Evolutionary conservation across 2,329 filamentous ascomycete genomes (phyloP), one percentile per base, ranked within the genome.

Genomic region (Aspergillus brunneoviolaceus): DNA sequence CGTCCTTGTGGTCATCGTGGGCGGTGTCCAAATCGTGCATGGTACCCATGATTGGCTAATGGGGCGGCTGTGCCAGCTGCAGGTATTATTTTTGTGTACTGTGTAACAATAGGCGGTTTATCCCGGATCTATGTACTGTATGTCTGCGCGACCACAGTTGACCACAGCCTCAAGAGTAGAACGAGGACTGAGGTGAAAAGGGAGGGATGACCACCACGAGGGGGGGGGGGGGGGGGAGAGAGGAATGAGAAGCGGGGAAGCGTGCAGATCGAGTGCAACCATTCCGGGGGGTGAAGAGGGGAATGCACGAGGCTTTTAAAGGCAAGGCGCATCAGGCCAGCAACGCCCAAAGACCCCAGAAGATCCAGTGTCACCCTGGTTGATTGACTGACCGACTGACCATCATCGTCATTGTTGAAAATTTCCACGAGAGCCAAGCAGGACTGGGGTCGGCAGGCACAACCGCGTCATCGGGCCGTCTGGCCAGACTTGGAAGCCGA

Each of bases 11-110:
- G 51, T 62, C 55, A 54, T 65, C 64, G 12, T 65, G 55, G 42
- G 67, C 60, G 7, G 61, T 61, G 65, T 74, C 72, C 48, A 65
- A 51, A 58, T 74, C 71, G 33, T 73, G 71, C 16, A 62, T n/a
- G 12, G 52, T 55, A 7, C 49, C 49, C 48, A 60, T 51, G 50
- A 63, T 64, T 27, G 61, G 47, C 51, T 11, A 21, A 27, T 31
- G n/a, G 16, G 50, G 47, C 29, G 31, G 14, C 47, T 25, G 29
- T 35, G 25, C 39, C 42, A 33, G 42, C 42, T 47, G 53, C 39
- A 31, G 21, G 31, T 42, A 23, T 35, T 12, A 42, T 45, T 54
- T 11, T 11, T 49, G 16, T 47, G 49, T 49, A 56, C 56, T 50
- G 58, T 55, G 12, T 27, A 50, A 29, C 45, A 45, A 54, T 39